A percentile compares a stretch with the other conserved stretches of the same genome.
phyloP scores from a whole-genome alignment of 345 rosid species.

The Excoecaria agallocha region DNA sequence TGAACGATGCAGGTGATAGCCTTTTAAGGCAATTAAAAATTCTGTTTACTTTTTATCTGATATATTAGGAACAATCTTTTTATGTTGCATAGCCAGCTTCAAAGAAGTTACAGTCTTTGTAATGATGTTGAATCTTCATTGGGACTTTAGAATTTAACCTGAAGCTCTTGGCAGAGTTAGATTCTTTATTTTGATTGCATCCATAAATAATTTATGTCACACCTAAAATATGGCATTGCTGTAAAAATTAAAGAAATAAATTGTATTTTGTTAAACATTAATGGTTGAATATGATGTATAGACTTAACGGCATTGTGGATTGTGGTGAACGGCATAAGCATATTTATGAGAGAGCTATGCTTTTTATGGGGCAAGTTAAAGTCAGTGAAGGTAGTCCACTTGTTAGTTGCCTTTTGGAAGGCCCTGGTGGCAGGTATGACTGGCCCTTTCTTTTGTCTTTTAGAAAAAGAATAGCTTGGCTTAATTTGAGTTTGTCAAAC shows the following conservation, averaged over 20 bases:
- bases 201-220: not conserved
- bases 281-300: conserved; percentile 32
- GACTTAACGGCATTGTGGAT: conserved; percentile 90
- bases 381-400: conserved; percentile 95
- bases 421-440: conserved; percentile 83
- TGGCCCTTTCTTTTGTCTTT: not conserved
- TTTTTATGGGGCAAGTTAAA: conserved; percentile 93
- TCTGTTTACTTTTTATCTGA: not conserved
- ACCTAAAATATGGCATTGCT: not conserved
- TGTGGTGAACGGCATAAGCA: conserved; percentile 79
- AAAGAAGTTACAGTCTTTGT: not conserved
- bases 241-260: not conserved
- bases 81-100: not conserved
- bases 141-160: not conserved
- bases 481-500: conserved; percentile 10
- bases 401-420: conserved; percentile 92
- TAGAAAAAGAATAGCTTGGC: not conserved
- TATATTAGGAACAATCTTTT: conserved; percentile 2
- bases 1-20: conserved; percentile 77
- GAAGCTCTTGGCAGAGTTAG: not conserved
- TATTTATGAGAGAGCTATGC: conserved; percentile 85
- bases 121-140: not conserved
- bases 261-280: not conserved
- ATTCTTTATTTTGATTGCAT: not conserved
- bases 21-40: not conserved